Conservation (phyloP, 495 filamentous ascomycete species). For the Sabuloglossum arenarium region DNA sequence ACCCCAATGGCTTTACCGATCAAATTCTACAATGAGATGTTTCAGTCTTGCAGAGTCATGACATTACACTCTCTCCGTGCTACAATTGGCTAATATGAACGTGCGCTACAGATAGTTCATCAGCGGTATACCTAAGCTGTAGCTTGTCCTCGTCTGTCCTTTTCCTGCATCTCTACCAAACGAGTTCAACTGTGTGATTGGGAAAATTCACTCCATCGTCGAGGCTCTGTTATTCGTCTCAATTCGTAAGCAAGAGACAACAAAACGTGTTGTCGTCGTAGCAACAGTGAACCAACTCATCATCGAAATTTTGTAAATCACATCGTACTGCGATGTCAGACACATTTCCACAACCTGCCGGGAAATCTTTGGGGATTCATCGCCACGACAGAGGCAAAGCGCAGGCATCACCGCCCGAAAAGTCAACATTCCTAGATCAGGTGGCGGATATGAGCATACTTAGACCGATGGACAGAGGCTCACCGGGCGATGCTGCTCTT, state of each 20-base stretch:
- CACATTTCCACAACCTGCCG: neutral
- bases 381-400: neutral
- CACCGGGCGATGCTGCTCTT: conserved; percentile 11
- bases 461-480: conserved; percentile 9
- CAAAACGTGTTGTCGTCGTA: too few species aligned
- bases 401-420: neutral
- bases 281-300: neutral
- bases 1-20: neutral
- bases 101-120: neutral
- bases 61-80: neutral
- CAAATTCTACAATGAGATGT: neutral
- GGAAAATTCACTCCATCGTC: neutral
- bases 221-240: neutral
- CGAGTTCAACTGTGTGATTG: neutral
- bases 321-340: neutral
- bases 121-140: neutral
- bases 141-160: neutral
- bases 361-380: neutral
- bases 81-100: neutral
- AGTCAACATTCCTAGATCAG: neutral
- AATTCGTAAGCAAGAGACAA: too few species aligned
- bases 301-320: neutral
- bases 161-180: neutral
- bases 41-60: neutral
- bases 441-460: neutral